phyloP scores from a whole-genome alignment of 495 filamentous ascomycete species.

The Terfezia claveryi region DNA sequence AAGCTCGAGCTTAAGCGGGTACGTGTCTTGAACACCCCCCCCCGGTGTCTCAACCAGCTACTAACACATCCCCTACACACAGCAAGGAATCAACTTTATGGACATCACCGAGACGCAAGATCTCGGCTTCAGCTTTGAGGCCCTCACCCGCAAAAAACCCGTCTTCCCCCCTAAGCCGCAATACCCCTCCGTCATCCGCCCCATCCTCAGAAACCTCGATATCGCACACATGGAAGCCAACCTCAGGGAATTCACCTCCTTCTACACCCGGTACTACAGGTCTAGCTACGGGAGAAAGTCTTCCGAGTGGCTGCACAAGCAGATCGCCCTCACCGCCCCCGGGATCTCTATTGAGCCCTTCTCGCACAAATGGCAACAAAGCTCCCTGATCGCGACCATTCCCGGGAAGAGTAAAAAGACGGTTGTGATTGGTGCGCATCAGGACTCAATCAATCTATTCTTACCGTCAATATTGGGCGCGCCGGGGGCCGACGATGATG shows the following conservation, averaged over 20 bases:
- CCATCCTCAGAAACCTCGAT: constrained; percentile 42
- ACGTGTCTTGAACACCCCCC: constrained; percentile 17
- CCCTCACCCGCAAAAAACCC: constrained; percentile 12
- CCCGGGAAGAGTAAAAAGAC: constrained; percentile 73
- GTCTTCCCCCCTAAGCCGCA: constrained; percentile 36
- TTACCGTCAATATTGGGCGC: constrained; percentile 61
- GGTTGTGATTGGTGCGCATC: constrained; percentile 52
- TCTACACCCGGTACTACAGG: constrained; percentile 79
- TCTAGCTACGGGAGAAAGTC: constrained; percentile 70
- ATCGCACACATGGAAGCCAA: constrained; percentile 60
- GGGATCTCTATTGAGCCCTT: constrained; percentile 52
- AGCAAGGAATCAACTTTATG: constrained; percentile 81
- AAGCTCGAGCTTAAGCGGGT: constrained; percentile 82
- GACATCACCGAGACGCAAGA: constrained; percentile 61
- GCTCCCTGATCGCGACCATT: constrained; percentile 77
- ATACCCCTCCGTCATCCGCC: constrained; percentile 41
- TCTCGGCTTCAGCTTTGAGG: constrained; percentile 23
- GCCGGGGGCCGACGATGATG: constrained; percentile 57
- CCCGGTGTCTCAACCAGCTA: background rate
- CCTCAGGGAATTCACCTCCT: constrained; percentile 54
- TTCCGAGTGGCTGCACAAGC: constrained; percentile 63
- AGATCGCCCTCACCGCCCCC: constrained; percentile 49
- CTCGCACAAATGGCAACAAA: constrained; percentile 69
- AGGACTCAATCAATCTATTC: constrained; percentile 78
- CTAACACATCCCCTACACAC: background rate